phyloP scores from a whole-genome alignment of 2,329 filamentous ascomycete genomes.

The Calonectria pseudoreteaudii region DNA sequence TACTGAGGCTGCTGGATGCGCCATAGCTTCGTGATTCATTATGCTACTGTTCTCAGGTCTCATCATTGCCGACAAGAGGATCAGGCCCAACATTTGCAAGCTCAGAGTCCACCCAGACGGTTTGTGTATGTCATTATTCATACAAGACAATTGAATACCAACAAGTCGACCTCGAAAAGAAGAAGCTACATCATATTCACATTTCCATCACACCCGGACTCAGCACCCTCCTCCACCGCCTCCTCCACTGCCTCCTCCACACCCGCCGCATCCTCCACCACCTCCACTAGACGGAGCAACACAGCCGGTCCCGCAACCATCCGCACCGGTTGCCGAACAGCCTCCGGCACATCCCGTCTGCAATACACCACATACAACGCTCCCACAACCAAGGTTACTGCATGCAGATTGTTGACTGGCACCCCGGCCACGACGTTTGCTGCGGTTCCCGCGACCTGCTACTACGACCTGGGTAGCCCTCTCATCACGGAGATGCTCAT shows the following conservation, averaged over 20 bases:
- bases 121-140: neutral
- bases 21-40: neutral
- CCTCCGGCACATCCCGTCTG: neutral
- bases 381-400: neutral
- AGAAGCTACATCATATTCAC: neutral
- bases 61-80: neutral
- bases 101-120: neutral
- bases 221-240: neutral
- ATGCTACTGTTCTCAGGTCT: neutral
- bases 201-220: neutral
- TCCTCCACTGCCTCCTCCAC: too few relatives aligned
- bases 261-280: neutral
- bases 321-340: neutral
- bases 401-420: neutral
- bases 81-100: neutral
- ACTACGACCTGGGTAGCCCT: neutral
- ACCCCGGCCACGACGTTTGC: neutral
- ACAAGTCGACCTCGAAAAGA: neutral
- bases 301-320: neutral
- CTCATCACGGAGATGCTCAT: neutral
- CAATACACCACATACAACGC: neutral
- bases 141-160: neutral
- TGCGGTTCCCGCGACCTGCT: neutral
- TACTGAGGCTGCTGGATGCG: neutral
- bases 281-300: neutral